Evolutionary conservation across 2,329 filamentous ascomycete genomes (phyloP), one percentile per base, ranked within the genome.

Genomic region (Penicillium nordicum): DNA sequence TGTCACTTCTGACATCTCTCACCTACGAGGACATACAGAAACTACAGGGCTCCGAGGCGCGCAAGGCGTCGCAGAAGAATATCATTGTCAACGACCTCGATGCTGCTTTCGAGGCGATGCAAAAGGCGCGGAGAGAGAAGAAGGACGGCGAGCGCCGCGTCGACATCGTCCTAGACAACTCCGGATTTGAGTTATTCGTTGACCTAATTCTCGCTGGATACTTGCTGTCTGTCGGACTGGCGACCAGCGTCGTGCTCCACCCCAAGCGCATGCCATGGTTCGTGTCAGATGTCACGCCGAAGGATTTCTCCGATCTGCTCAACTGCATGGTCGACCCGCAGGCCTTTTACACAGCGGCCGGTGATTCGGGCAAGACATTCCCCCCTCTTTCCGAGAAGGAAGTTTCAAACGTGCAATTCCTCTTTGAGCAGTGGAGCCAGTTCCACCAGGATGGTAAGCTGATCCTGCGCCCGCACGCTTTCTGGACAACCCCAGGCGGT

Each of bases 251-350:
- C 14, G 86, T 97, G 21, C 82, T 99, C 10, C 92, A 96, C 69
- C 92, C 94, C 50, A 99, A 99, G 78, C 88, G 86, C 23, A 92
- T 99, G 57, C 94, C 94, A 0, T 99, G 94, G 94, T 99, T 97
- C 71, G 94, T 99, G 46, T 97, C 92, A 0, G 94, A 99, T 68
- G 94, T 97, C 4, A 76, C 96, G 11, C 92, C 93, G 0, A 82
- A 79, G 40, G 94, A 99, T 75, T 97, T 97, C 66, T 82, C 80
- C 1, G 86, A 88, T n/a, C 82, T 97, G 2, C 84, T 99, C 50
- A 86, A 84, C 60, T 90, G 88, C 5, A 82, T 99, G n/a, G 84
- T 87, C 7, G 82, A 86, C 64, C 90, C 94, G 0, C 85, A 88
- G 64, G 67, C 76, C 11, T 96, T 97, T 74, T 97, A 94, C 76